Evolutionary conservation across 345 rosid species (phyloP).

Genomic region (Hibiscus trionum): DNA sequence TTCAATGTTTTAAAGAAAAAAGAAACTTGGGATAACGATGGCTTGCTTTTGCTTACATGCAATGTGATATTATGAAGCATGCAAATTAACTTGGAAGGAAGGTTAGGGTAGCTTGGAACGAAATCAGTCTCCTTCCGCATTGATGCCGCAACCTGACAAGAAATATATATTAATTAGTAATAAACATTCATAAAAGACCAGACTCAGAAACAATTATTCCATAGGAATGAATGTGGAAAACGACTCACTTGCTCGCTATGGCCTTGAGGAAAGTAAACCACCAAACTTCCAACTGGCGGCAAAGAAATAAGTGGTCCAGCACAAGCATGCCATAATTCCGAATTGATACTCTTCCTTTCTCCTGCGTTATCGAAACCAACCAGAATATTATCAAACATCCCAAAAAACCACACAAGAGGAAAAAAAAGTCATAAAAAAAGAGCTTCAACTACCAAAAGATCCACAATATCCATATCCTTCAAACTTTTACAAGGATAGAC

Average conservation of each 20-base stretch:
- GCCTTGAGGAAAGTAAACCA: slow-evolving; percentile 96
- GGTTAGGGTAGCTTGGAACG: slow-evolving; percentile 70
- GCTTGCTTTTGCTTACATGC: slow-evolving; percentile 46
- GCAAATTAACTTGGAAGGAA: slow-evolving; percentile 65
- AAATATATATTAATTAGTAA: not conserved
- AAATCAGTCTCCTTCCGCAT: slow-evolving; percentile 68
- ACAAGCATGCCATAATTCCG: slow-evolving; percentile 97
- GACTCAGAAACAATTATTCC: slow-evolving; percentile 1
- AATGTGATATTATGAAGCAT: slow-evolving; percentile 60
- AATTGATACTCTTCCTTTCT: slow-evolving; percentile 75
- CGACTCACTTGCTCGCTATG: slow-evolving; percentile 82
- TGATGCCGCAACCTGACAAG: slow-evolving; percentile 63
- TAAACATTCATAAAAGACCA: slow-evolving; percentile 7
- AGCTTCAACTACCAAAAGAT: slow-evolving; percentile 9
- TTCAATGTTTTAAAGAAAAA: not conserved
- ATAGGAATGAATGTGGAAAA: slow-evolving; percentile 13
- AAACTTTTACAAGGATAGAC: not conserved
- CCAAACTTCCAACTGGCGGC: slow-evolving; percentile 92
- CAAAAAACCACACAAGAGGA: not conserved
- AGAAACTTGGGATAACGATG: not conserved
- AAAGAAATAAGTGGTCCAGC: slow-evolving; percentile 91
- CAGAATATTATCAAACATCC: slow-evolving; percentile 13
- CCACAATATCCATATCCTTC: not conserved
- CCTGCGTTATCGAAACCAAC: slow-evolving; percentile 39
- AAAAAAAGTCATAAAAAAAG: not conserved